phyloP scores from a whole-genome alignment of 1,139 yeast genomes.

The Debaryomyces coudertii region DNA sequence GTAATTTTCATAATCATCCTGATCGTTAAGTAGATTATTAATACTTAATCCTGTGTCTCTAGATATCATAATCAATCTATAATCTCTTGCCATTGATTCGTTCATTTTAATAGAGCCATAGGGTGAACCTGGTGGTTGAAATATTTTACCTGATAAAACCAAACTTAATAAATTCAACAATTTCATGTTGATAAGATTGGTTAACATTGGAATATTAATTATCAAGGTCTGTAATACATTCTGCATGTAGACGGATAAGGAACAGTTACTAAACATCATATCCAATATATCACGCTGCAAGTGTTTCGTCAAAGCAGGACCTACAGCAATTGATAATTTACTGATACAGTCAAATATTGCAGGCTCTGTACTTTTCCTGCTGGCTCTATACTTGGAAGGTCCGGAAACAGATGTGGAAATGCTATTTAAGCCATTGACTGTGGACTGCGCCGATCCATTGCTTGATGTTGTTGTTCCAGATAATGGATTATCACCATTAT shows the following conservation, averaged over 20 bases:
- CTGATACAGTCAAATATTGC: slow-evolving; percentile 91
- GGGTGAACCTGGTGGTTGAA: slow-evolving; percentile 89
- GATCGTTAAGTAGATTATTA: slow-evolving; percentile 39
- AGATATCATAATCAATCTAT: slow-evolving; percentile 71
- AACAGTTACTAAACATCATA: slow-evolving; percentile 74
- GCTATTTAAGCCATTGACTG: slow-evolving; percentile 22
- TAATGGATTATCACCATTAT: slow-evolving; percentile 21
- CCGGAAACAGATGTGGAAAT: slow-evolving; percentile 32
- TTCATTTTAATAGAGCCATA: slow-evolving; percentile 65
- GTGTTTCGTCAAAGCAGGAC: slow-evolving; percentile 93
- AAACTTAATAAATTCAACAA: slow-evolving; percentile 72
- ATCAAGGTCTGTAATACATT: slow-evolving; percentile 71
- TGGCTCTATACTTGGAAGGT: slow-evolving; percentile 56
- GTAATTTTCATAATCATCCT: slow-evolving; percentile 43
- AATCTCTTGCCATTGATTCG: slow-evolving; percentile 69
- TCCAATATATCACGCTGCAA: slow-evolving; percentile 81
- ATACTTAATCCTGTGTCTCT: slow-evolving; percentile 60
- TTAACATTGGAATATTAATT: slow-evolving; percentile 77
- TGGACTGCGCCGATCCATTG: slow-evolving; percentile 11
- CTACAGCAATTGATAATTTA: slow-evolving; percentile 84
- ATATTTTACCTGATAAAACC: slow-evolving; percentile 81
- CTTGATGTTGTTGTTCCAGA: slow-evolving; percentile 13
- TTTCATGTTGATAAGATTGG: slow-evolving; percentile 70
- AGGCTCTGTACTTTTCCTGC: slow-evolving; percentile 75
- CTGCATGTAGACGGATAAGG: slow-evolving; percentile 79